These are phyloP conservation scores for Moniliella sp. DNA, from an alignment of 1,284 basidiomycete genomes.

Conservation along the genomic window DNA sequence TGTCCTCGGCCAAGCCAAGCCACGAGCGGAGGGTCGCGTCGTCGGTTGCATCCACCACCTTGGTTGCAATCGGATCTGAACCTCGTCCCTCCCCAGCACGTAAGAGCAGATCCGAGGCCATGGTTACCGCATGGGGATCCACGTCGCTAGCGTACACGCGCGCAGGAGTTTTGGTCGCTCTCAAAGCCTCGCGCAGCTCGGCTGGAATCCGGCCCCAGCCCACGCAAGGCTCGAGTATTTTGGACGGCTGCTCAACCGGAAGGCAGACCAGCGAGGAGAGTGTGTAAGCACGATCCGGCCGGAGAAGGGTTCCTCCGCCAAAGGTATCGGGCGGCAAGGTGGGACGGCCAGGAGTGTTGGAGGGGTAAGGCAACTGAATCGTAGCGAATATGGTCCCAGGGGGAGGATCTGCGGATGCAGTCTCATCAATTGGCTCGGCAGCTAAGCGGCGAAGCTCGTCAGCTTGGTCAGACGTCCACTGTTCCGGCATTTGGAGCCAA, in stretches of 20 bases:
- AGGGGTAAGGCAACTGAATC: no score
- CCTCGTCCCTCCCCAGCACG: no score
- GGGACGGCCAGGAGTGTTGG: background rate
- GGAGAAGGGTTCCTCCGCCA: background rate
- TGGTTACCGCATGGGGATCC: background rate
- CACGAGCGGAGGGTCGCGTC: background rate
- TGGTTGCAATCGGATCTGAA: background rate
- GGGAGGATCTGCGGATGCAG: background rate
- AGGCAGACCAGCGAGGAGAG: background rate
- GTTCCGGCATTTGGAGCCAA: background rate
- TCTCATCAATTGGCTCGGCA: no score
- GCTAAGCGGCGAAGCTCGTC: background rate
- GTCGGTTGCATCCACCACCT: slow-evolving; percentile 1
- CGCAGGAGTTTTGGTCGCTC: background rate
- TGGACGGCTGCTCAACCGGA: background rate
- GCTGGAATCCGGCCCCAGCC: slow-evolving; percentile 3
- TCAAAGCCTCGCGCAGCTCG: slow-evolving; percentile 1
- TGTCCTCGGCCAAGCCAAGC: background rate
- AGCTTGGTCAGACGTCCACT: background rate
- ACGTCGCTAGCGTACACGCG: slow-evolving; percentile 4
- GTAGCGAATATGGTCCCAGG: background rate
- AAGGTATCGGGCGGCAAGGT: background rate
- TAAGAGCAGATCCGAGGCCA: background rate
- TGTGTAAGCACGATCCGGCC: background rate
- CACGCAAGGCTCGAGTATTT: slow-evolving; percentile 4